These are phyloP conservation scores for Asterochloris sp. DNA, from an alignment of 139 green algal species.

Conservation along the genomic window DNA sequence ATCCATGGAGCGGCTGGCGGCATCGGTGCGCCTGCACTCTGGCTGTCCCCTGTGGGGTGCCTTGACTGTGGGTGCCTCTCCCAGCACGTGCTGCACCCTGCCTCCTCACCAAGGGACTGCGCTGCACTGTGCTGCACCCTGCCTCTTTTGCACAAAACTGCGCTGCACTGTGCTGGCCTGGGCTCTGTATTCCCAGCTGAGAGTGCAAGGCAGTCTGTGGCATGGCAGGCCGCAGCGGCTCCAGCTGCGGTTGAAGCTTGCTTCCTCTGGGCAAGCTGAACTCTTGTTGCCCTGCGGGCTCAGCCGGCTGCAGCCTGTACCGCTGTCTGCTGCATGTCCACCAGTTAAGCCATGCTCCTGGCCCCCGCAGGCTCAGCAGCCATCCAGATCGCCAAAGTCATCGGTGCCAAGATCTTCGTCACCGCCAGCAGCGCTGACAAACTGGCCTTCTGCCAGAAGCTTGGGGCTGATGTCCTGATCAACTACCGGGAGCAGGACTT, in stretches of 20 bases:
- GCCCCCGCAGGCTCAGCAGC: constrained; percentile 1
- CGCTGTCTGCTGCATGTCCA: no score
- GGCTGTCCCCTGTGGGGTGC: neutral
- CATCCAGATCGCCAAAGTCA: constrained; percentile 15
- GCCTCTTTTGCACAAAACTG: no score
- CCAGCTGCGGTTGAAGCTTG: no score
- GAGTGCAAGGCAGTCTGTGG: no score
- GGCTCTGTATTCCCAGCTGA: no score
- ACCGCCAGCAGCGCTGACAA: constrained; percentile 10
- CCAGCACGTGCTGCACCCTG: neutral
- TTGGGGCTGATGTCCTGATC: constrained; percentile 43
- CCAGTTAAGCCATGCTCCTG: no score
- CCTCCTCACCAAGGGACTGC: neutral
- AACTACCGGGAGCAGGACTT: constrained; percentile 49
- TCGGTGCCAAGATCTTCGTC: constrained; percentile 9
- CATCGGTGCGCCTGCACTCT: neutral
- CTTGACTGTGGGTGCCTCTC: neutral
- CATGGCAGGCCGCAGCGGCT: no score
- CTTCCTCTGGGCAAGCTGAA: no score
- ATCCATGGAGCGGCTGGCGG: constrained; percentile 14
- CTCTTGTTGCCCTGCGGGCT: no score
- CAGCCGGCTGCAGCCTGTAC: no score
- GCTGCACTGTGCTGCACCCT: no score
- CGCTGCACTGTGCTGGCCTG: no score
- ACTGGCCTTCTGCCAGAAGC: constrained; percentile 6